Conservation (phyloP, 2,329 filamentous ascomycete species). For the Aspergillus viridinutans region DNA sequence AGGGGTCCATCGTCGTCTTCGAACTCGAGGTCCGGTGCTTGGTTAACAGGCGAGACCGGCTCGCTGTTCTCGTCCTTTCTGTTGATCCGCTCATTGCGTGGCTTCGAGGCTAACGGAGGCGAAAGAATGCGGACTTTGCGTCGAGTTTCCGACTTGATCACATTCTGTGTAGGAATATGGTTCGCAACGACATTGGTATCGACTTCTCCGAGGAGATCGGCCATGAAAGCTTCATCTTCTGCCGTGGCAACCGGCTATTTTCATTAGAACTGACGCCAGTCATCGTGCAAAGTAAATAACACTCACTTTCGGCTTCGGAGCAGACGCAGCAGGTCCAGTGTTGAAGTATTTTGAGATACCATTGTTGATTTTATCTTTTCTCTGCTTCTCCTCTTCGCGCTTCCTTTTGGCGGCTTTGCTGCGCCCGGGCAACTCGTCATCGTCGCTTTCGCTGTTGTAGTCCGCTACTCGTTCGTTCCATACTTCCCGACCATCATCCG, state of each 20-base stretch:
- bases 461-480: conserved; percentile 68
- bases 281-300: not conserved
- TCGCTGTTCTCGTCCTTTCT: conserved; percentile 39
- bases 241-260: conserved; percentile 69
- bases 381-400: conserved; percentile 79
- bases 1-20: conserved; percentile 56
- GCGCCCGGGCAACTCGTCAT: conserved; percentile 64
- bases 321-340: conserved; percentile 59
- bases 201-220: conserved; percentile 78
- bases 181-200: conserved; percentile 67
- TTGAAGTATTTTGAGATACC: conserved; percentile 95
- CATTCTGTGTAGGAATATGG: conserved; percentile 54
- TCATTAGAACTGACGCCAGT: conserved; percentile 14
- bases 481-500: conserved; percentile 90
- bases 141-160: conserved; percentile 69
- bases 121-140: conserved; percentile 78
- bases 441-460: conserved; percentile 66
- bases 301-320: conserved; percentile 74
- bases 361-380: conserved; percentile 80
- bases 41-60: conserved; percentile 42
- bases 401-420: conserved; percentile 73
- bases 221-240: conserved; percentile 84
- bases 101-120: conserved; percentile 58
- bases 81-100: conserved; percentile 53
- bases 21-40: conserved; percentile 36